These are phyloP conservation scores for Colletotrichum tabaci DNA, from an alignment of 2,329 filamentous ascomycete species.

Conservation along the genomic window DNA sequence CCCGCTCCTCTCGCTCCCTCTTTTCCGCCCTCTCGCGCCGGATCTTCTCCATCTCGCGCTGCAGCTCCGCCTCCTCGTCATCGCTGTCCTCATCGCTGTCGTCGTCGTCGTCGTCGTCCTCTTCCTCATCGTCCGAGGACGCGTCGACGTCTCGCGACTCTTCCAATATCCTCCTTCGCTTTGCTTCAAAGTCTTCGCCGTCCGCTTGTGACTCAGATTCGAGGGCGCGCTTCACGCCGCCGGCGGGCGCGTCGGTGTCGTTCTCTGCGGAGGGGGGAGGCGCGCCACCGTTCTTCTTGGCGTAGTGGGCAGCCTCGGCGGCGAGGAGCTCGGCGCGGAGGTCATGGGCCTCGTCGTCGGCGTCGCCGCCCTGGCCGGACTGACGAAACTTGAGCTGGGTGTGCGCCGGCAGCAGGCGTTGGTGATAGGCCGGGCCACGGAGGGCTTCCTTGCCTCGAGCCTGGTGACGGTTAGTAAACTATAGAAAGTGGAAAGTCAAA, in stretches of 20 bases:
- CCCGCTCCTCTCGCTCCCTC: constrained; percentile 71
- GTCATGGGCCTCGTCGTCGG: constrained; percentile 79
- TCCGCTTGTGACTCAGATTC: constrained; percentile 61
- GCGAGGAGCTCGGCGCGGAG: constrained; percentile 90
- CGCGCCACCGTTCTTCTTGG: constrained; percentile 81
- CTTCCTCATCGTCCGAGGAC: constrained; percentile 74
- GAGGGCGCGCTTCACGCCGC: constrained; percentile 75
- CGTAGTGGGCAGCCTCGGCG: constrained; percentile 89
- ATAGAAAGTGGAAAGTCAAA: background rate
- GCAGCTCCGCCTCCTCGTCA: constrained; percentile 89
- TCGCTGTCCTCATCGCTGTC: constrained; percentile 77
- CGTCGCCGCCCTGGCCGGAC: constrained; percentile 89
- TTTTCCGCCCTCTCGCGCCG: constrained; percentile 87
- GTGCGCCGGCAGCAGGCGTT: constrained; percentile 93
- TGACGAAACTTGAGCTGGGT: constrained; percentile 91
- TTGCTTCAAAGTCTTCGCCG: constrained; percentile 80
- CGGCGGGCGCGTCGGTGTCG: constrained; percentile 54
- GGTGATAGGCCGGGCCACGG: constrained; percentile 94
- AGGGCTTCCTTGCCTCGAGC: constrained; percentile 95
- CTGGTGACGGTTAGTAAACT: constrained; percentile 59
- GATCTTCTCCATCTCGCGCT: constrained; percentile 95
- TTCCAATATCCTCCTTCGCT: constrained; percentile 88
- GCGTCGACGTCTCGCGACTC: constrained; percentile 92
- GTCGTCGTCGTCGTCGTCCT: constrained; percentile 59
- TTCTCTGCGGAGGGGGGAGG: constrained; percentile 61